A percentile compares a stretch with the other conserved stretches of the same genome.
Conservation (phyloP, 805 yeast genomes). For the Suhomyces prunicola region DNA sequence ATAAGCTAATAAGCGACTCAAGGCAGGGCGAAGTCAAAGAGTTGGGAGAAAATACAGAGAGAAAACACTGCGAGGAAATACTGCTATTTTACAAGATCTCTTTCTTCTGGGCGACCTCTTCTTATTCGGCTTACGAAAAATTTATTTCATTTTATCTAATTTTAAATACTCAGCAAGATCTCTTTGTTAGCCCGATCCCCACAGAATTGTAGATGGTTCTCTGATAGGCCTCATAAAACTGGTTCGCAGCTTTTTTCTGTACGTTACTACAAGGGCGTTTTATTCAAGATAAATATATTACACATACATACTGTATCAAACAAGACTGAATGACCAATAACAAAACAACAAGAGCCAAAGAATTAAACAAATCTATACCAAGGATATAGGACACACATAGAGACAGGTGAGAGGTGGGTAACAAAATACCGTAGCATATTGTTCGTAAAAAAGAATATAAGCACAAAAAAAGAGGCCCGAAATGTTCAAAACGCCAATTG, state of each 20-base stretch:
- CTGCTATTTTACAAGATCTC: too few species aligned
- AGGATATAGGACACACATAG: not conserved
- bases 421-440: not conserved
- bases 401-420: not conserved
- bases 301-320: conserved; percentile 1
- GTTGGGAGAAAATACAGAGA: too few species aligned
- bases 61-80: too few species aligned
- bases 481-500: not conserved
- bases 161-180: too few species aligned
- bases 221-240: not conserved
- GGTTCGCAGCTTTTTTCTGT: not conserved
- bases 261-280: not conserved
- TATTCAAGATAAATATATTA: not conserved
- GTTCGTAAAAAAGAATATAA: not conserved
- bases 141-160: too few species aligned
- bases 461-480: not conserved
- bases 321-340: conserved; percentile 1
- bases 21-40: not conserved
- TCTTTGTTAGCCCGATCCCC: not conserved
- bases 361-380: not conserved
- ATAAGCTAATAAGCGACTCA: not conserved
- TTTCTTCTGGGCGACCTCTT: too few species aligned
- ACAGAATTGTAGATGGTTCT: not conserved
- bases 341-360: conserved; percentile 1
- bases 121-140: too few species aligned